Evolutionary conservation across 192 early-diverging fungal species (phyloP), one percentile per base, ranked within the genome.

Genomic region (Coemansia pectinata): DNA sequence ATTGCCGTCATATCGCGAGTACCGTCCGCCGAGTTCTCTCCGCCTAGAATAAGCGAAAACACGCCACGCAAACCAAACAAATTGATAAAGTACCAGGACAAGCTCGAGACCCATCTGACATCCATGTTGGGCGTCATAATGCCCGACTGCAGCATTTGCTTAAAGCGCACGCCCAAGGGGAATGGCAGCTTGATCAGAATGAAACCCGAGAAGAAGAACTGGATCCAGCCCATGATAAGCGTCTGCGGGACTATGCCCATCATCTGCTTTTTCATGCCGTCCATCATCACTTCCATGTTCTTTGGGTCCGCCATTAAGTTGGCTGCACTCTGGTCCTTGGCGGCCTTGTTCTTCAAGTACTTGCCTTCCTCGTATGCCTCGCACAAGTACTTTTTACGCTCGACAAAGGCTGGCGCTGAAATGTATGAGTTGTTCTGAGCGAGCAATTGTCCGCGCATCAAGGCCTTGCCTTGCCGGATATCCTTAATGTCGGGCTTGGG

Each of bases 11-110:
- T 96, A 74, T 97, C 96, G 69, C 89, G 85, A 72, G 88, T 90
- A 12, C 91, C 91, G 70, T 90, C 91, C 25, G 92, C 95, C 66
- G 94, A 86, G 81, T 96, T 96, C 36, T 89, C 93, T 62, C 93
- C 91, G 48, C 96, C 97, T 2, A 99, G 81, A 67, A 99, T 90
- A 40, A 99, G 88, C 52, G 93, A 89, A 77, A 94, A 99, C 19
- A 97, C 92, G 69, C 91, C 91, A 62, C 90, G 87, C 45, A 99
- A 86, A 63, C 97, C 97, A 88, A 99, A 97, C 62, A 99, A 78
- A 76, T 97, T 98, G 34, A 99, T 78, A 79, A 99, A 99, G 87
- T 99, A 99, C 97, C 96, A 98, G 5, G 95, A 97, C 25, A 99
- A 81, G 8, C 94, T 95, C 15, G 95, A 97, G 4, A 99, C 97